Conservation (phyloP, 306 rosid genomes). For the Coriaria nepalensis region DNA sequence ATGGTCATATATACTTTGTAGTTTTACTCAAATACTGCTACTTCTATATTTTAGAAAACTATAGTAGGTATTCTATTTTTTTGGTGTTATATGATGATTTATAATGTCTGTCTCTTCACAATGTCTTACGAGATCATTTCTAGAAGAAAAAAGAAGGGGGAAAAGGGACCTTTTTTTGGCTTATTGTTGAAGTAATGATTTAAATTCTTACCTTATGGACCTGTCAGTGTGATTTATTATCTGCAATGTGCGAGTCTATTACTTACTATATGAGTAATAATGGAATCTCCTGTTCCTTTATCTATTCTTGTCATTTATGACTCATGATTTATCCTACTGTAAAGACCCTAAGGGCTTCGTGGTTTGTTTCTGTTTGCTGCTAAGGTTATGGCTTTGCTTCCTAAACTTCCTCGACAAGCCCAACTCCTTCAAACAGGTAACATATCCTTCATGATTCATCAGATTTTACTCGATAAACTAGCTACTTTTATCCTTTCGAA, state of each 20-base stretch:
- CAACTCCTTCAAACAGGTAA: conserved; percentile 97
- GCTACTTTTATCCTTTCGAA: background rate
- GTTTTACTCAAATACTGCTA: too few species aligned
- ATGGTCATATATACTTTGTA: background rate
- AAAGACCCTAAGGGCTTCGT: background rate
- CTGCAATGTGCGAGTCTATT: too few species aligned
- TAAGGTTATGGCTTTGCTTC: conserved; percentile 73
- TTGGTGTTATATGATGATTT: too few species aligned
- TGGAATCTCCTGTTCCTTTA: background rate
- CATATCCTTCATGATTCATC: background rate
- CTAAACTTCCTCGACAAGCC: conserved; percentile 76
- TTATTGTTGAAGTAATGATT: too few species aligned
- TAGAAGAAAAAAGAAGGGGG: too few species aligned
- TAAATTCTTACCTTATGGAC: too few species aligned
- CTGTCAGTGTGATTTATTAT: too few species aligned
- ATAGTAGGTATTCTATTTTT: too few species aligned
- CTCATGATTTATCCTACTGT: background rate
- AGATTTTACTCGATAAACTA: background rate
- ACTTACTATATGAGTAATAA: background rate
- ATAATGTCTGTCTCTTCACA: too few species aligned
- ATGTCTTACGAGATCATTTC: too few species aligned
- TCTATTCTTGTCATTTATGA: background rate
- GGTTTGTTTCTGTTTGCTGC: conserved; percentile 14
- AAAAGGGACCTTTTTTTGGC: too few species aligned
- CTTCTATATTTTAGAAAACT: too few species aligned